Evolutionary conservation across 352 stramenopile genomes (phyloP).

Genomic region (Phytophthora crassamura): DNA sequence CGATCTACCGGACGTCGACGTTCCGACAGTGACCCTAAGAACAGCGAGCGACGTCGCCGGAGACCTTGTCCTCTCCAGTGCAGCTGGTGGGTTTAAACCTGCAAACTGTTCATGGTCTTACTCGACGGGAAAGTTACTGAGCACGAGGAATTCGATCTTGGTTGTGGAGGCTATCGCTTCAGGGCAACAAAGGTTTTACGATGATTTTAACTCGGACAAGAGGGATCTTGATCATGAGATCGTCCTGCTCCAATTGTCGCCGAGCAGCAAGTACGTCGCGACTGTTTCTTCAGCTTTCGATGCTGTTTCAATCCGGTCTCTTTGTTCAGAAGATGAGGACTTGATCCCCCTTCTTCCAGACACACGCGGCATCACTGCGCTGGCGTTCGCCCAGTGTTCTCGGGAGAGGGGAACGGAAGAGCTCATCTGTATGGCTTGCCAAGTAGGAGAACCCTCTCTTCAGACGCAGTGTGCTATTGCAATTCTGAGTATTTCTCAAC

Average conservation of each 20-base stretch:
- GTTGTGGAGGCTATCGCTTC: slow-evolving; percentile 49
- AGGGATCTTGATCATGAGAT: slow-evolving; percentile 22
- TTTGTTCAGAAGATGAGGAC: slow-evolving; percentile 3
- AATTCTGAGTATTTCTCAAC: slow-evolving; percentile 15
- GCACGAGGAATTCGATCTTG: slow-evolving; percentile 20
- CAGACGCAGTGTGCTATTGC: slow-evolving; percentile 8
- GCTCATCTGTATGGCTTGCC: slow-evolving; percentile 38
- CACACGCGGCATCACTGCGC: slow-evolving; percentile 17
- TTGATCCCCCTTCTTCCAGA: slow-evolving; percentile 16
- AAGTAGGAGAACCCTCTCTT: slow-evolving; percentile 8
- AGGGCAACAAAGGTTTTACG: slow-evolving; percentile 31
- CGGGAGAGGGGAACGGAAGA: background rate
- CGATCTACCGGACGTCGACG: background rate
- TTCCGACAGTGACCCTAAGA: slow-evolving; percentile 2
- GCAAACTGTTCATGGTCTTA: slow-evolving; percentile 43
- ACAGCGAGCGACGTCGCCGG: background rate
- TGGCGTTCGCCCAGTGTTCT: slow-evolving; percentile 28
- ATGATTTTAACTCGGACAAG: slow-evolving; percentile 7
- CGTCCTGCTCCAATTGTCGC: slow-evolving; percentile 39
- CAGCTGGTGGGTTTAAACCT: slow-evolving; percentile 24
- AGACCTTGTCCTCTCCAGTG: slow-evolving; percentile 13
- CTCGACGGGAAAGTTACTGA: slow-evolving; percentile 41
- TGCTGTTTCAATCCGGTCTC: slow-evolving; percentile 23
- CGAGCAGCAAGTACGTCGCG: slow-evolving; percentile 22
- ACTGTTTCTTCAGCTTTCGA: slow-evolving; percentile 34